Percentiles rank a stretch among this genome's conserved stretches.
phyloP scores from a whole-genome alignment of 257 asterid species.

The Cordia subcordata region DNA sequence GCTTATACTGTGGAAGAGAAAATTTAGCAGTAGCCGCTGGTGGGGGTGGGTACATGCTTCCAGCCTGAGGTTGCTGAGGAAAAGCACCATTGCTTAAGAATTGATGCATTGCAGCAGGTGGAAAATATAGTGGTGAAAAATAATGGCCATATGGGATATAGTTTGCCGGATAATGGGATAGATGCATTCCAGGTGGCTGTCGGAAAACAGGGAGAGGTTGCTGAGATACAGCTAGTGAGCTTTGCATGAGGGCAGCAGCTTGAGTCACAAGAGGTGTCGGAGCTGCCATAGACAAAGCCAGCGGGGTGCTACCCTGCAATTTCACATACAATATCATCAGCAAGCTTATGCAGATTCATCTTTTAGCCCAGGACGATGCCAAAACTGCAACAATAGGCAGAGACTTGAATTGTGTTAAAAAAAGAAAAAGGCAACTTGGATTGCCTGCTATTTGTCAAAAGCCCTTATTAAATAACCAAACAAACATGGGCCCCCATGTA shows the following conservation, averaged over 20 bases:
- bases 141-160: slow-evolving; percentile 77
- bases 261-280: slow-evolving; percentile 80
- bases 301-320: slow-evolving; percentile 61
- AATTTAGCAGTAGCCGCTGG: slow-evolving; percentile 69
- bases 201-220: slow-evolving; percentile 72
- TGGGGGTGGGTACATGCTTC: slow-evolving; percentile 56
- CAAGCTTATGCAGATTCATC: neutral
- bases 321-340: neutral
- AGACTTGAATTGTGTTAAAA: neutral
- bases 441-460: no score
- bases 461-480: no score
- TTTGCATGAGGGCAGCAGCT: slow-evolving; percentile 77
- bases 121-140: slow-evolving; percentile 67
- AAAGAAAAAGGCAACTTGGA: no score
- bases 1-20: slow-evolving; percentile 73
- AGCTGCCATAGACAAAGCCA: slow-evolving; percentile 56
- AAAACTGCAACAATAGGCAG: no score
- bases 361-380: neutral
- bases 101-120: slow-evolving; percentile 76
- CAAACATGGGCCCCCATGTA: no score
- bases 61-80: slow-evolving; percentile 86
- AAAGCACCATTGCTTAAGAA: slow-evolving; percentile 64
- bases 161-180: slow-evolving; percentile 76
- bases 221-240: slow-evolving; percentile 54
- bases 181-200: slow-evolving; percentile 78